Percentiles rank a stretch among this genome's conserved stretches.
Conservation (phyloP, 139 green algal genomes). For the Tetratostichococcus sp. region DNA sequence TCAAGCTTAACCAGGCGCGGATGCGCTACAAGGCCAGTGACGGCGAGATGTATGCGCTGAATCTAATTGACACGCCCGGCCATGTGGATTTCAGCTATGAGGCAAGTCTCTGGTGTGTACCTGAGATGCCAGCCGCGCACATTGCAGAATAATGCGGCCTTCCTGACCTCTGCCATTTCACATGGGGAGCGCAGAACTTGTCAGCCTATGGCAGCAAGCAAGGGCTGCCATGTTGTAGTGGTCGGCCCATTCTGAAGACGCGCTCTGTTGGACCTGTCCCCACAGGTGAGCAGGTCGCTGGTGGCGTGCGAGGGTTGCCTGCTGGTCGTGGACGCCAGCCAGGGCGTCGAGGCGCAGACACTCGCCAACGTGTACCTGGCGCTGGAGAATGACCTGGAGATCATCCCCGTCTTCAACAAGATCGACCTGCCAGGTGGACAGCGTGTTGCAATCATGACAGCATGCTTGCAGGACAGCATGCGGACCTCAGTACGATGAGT, state of each 20-base stretch:
- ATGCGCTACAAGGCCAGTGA: slow-evolving; percentile 81
- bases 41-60: slow-evolving; percentile 67
- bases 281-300: slow-evolving; percentile 80
- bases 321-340: slow-evolving; percentile 92
- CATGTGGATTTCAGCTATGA: slow-evolving; percentile 88
- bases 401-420: slow-evolving; percentile 96
- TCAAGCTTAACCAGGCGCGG: slow-evolving; percentile 92
- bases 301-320: slow-evolving; percentile 95
- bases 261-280: too few relatives aligned
- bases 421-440: slow-evolving; percentile 89
- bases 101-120: too few relatives aligned
- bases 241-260: too few relatives aligned
- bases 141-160: too few relatives aligned
- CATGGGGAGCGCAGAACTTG: too few relatives aligned
- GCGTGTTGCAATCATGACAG: too few relatives aligned
- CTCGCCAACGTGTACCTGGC: slow-evolving; percentile 98
- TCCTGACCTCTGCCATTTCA: too few relatives aligned
- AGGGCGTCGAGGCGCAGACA: slow-evolving; percentile 98
- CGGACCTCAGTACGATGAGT: too few relatives aligned
- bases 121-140: too few relatives aligned
- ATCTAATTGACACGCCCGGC: slow-evolving; percentile 89
- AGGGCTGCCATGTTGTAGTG: too few relatives aligned
- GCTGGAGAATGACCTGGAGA: slow-evolving; percentile 95
- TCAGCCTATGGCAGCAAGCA: too few relatives aligned
- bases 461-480: not conserved